Percentiles rank a stretch among this genome's conserved stretches.
These are phyloP conservation scores for Colletotrichum agaves DNA, from an alignment of 2,329 filamentous ascomycete species.

Conservation along the genomic window DNA sequence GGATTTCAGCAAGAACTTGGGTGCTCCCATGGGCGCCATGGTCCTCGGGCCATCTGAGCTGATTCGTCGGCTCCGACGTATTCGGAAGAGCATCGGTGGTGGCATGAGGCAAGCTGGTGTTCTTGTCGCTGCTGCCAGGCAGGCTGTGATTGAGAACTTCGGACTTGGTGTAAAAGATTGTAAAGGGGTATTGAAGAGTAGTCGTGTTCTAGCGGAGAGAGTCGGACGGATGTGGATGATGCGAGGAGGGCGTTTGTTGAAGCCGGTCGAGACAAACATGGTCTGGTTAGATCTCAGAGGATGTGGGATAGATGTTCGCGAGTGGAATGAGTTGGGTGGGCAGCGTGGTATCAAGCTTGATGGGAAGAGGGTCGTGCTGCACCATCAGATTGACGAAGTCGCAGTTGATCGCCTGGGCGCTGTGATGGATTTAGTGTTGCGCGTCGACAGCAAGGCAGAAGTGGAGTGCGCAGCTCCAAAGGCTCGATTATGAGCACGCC, in stretches of 20 bases:
- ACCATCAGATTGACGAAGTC: slow-evolving; percentile 26
- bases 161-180: slow-evolving; percentile 53
- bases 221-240: slow-evolving; percentile 72
- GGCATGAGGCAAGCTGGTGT: slow-evolving; percentile 82
- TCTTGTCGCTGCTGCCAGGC: slow-evolving; percentile 77
- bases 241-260: slow-evolving; percentile 71
- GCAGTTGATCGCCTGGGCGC: slow-evolving; percentile 15
- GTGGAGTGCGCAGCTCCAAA: not conserved
- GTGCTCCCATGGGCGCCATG: slow-evolving; percentile 62
- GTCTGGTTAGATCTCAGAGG: slow-evolving; percentile 66
- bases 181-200: slow-evolving; percentile 56
- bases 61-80: slow-evolving; percentile 76
- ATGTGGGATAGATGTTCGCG: not conserved
- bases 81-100: slow-evolving; percentile 84
- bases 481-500: slow-evolving; percentile 8
- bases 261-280: slow-evolving; percentile 81
- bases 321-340: slow-evolving; percentile 23
- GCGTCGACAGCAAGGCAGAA: not conserved
- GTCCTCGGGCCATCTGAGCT: slow-evolving; percentile 59
- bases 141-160: slow-evolving; percentile 85
- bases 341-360: slow-evolving; percentile 18
- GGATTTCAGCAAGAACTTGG: slow-evolving; percentile 65
- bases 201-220: slow-evolving; percentile 65
- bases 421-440: slow-evolving; percentile 15
- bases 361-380: slow-evolving; percentile 28